Conservation (phyloP, 2,329 filamentous ascomycete genomes). For the Aureobasidium sp. region DNA sequence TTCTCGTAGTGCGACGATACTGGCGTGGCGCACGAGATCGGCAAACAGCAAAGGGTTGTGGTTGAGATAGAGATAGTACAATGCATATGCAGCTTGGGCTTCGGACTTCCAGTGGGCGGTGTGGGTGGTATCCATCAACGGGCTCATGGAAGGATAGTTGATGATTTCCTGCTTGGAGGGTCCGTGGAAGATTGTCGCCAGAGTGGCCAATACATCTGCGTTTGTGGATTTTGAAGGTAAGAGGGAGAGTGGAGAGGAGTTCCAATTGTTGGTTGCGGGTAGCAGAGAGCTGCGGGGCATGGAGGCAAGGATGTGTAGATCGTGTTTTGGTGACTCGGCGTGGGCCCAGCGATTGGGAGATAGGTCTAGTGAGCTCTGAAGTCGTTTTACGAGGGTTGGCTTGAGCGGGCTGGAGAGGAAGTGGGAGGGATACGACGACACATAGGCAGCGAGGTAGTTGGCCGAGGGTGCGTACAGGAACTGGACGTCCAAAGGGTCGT, state of each 20-base stretch:
- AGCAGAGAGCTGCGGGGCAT: constrained; percentile 49
- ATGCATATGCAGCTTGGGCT: constrained; percentile 45
- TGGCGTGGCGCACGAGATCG: constrained; percentile 47
- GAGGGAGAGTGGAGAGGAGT: constrained; percentile 40
- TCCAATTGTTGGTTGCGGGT: constrained; percentile 31
- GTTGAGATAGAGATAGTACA: constrained; percentile 49
- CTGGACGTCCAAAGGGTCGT: constrained; percentile 45
- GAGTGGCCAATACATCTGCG: constrained; percentile 47
- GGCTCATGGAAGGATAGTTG: constrained; percentile 28
- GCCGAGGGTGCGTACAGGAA: constrained; percentile 51
- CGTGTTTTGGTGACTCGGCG: constrained; percentile 47
- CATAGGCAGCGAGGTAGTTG: constrained; percentile 52
- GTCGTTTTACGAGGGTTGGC: constrained; percentile 40
- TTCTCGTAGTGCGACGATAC: constrained; percentile 51
- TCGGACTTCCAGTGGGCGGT: constrained; percentile 30
- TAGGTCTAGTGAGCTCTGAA: constrained; percentile 40
- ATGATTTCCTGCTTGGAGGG: constrained; percentile 33
- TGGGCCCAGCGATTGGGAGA: constrained; percentile 46
- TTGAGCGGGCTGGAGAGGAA: constrained; percentile 43
- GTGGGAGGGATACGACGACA: constrained; percentile 48
- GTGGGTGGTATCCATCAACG: constrained; percentile 23
- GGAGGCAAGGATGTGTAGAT: constrained; percentile 51
- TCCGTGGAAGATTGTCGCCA: constrained; percentile 51
- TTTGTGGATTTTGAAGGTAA: constrained; percentile 48
- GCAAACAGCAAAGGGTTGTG: constrained; percentile 46